Conservation (phyloP, 2,329 filamentous ascomycete genomes). For the Botrytis fabae region DNA sequence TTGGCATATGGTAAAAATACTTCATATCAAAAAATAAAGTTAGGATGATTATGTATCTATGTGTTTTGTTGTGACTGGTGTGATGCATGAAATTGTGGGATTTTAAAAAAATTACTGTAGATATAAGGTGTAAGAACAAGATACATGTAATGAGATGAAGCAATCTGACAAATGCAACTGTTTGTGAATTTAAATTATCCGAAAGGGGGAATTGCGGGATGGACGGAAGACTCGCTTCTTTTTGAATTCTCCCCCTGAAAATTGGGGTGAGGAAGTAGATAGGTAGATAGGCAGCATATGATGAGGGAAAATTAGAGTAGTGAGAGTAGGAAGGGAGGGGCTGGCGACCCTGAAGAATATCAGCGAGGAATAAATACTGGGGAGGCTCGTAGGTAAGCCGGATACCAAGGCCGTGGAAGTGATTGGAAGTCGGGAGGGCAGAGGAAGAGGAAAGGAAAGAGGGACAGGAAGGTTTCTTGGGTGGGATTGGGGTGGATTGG, state of each 20-base stretch:
- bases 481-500: too few relatives aligned
- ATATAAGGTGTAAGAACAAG: background rate
- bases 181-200: background rate
- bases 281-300: too few relatives aligned
- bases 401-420: too few relatives aligned
- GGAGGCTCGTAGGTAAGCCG: too few relatives aligned
- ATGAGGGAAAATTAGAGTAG: too few relatives aligned
- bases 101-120: background rate
- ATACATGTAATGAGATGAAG: background rate
- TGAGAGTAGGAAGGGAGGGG: too few relatives aligned
- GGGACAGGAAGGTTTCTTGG: too few relatives aligned
- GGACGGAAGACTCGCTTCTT: background rate
- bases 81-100: background rate
- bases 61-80: background rate
- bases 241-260: background rate
- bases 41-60: background rate
- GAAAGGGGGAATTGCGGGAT: background rate
- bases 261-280: background rate
- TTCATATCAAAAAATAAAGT: conserved; percentile 11
- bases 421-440: too few relatives aligned
- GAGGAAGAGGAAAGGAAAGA: too few relatives aligned
- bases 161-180: background rate
- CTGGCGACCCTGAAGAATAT: too few relatives aligned
- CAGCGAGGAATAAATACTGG: too few relatives aligned
- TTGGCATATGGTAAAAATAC: conserved; percentile 19